Evolutionary conservation across 2,329 filamentous ascomycete genomes (phyloP).

Genomic region (Cladobotryum protrusum): DNA sequence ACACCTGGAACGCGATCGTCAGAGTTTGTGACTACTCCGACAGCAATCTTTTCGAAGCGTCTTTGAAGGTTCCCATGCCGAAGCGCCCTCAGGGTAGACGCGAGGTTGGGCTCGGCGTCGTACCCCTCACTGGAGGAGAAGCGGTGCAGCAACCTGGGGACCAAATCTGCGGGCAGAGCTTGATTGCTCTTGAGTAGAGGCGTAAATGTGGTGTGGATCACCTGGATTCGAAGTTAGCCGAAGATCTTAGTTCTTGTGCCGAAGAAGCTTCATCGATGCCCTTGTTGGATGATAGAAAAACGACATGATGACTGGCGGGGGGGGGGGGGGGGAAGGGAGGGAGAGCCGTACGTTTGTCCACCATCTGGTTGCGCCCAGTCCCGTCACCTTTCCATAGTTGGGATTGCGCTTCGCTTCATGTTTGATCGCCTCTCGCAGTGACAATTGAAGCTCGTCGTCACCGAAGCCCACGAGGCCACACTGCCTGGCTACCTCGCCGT

Average conservation of each 20-base stretch:
- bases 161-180: conserved; percentile 38
- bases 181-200: conserved; percentile 29
- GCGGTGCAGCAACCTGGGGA: conserved; percentile 41
- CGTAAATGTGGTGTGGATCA: conserved; percentile 49
- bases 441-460: conserved; percentile 32
- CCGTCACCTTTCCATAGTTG: conserved; percentile 51
- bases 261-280: not conserved
- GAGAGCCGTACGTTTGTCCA: conserved; percentile 47
- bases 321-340: not conserved
- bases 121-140: conserved; percentile 52
- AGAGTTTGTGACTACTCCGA: conserved; percentile 58
- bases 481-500: conserved; percentile 43
- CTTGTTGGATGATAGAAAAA: not conserved
- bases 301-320: not conserved
- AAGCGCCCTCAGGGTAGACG: conserved; percentile 38
- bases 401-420: conserved; percentile 40
- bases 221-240: conserved; percentile 27
- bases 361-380: conserved; percentile 48
- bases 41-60: conserved; percentile 33
- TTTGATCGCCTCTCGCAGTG: conserved; percentile 40
- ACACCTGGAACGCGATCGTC: conserved; percentile 53
- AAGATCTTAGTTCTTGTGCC: too few species aligned
- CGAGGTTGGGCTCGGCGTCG: conserved; percentile 38
- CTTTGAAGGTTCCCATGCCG: conserved; percentile 16
- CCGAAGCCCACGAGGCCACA: conserved; percentile 41